Conservation (phyloP, 1,284 basidiomycete species). For the Cutaneotrichosporon sp. region DNA sequence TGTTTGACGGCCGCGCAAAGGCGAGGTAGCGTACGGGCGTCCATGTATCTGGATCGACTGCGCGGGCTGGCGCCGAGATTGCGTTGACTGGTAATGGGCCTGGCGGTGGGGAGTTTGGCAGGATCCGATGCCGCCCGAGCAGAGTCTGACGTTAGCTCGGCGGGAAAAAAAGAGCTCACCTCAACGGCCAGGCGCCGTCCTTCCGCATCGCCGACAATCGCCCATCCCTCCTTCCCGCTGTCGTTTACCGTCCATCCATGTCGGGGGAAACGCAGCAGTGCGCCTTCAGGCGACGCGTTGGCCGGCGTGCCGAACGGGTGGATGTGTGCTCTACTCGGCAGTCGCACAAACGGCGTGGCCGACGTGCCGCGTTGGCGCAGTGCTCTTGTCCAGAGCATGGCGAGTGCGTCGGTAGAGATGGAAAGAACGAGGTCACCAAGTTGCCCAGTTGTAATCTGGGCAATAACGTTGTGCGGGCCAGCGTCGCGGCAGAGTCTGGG, state of each 20-base stretch:
- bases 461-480: neutral
- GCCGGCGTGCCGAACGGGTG: slow-evolving; percentile 33
- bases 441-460: no score
- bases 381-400: slow-evolving; percentile 5
- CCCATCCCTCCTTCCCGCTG: slow-evolving; percentile 60
- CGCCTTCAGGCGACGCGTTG: slow-evolving; percentile 15
- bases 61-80: slow-evolving; percentile 10
- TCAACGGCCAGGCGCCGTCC: slow-evolving; percentile 58
- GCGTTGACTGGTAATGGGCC: slow-evolving; percentile 66
- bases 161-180: slow-evolving; percentile 46
- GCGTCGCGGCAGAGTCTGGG: neutral
- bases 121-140: slow-evolving; percentile 62
- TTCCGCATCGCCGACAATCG: slow-evolving; percentile 56
- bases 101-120: slow-evolving; percentile 55
- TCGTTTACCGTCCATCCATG: slow-evolving; percentile 57
- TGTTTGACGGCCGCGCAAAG: slow-evolving; percentile 62
- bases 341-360: slow-evolving; percentile 23
- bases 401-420: neutral
- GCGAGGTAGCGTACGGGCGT: slow-evolving; percentile 61
- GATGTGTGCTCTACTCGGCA: slow-evolving; percentile 31
- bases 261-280: slow-evolving; percentile 50
- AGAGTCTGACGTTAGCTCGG: slow-evolving; percentile 54
- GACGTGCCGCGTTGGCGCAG: neutral
- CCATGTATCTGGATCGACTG: slow-evolving; percentile 13
- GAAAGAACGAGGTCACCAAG: no score